Percentiles rank a stretch among this genome's conserved stretches.
Evolutionary conservation across 2,329 filamentous ascomycete genomes (phyloP).

Genomic region (Nectriaceae sp.): DNA sequence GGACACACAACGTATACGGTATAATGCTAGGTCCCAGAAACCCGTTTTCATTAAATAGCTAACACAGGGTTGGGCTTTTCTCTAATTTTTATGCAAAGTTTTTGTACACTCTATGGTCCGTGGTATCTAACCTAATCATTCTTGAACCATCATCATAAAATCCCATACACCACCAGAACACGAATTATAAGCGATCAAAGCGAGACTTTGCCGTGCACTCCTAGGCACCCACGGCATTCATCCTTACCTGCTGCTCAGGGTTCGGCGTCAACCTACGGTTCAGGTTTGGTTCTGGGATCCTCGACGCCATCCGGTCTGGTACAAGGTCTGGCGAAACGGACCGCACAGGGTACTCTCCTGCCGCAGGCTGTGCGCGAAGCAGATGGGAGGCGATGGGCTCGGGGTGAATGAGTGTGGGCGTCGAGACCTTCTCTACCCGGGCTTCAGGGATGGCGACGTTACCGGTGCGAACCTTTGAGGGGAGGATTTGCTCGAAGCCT

Average conservation of each 20-base stretch:
- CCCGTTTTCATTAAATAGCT: too few species aligned
- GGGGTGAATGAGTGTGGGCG: constrained; percentile 51
- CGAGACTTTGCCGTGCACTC: background rate
- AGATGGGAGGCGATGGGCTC: constrained; percentile 58
- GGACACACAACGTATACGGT: too few species aligned
- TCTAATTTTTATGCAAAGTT: too few species aligned
- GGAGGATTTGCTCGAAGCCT: constrained; percentile 59
- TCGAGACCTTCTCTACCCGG: constrained; percentile 45
- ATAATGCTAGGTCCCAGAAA: too few species aligned
- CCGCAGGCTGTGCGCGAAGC: constrained; percentile 55
- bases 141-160: background rate
- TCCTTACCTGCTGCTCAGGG: constrained; percentile 41
- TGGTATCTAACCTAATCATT: background rate
- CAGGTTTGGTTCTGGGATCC: constrained; percentile 52
- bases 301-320: constrained; percentile 64
- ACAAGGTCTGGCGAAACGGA: constrained; percentile 61
- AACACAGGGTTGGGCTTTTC: too few species aligned
- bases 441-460: constrained; percentile 42
- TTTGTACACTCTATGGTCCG: background rate
- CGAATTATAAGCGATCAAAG: background rate
- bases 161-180: too few species aligned
- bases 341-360: constrained; percentile 55
- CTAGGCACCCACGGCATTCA: constrained; percentile 26
- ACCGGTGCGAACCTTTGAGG: constrained; percentile 57
- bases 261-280: constrained; percentile 49